phyloP scores from a whole-genome alignment of 2,329 filamentous ascomycete genomes.

The Fonsecaea pedrosoi region DNA sequence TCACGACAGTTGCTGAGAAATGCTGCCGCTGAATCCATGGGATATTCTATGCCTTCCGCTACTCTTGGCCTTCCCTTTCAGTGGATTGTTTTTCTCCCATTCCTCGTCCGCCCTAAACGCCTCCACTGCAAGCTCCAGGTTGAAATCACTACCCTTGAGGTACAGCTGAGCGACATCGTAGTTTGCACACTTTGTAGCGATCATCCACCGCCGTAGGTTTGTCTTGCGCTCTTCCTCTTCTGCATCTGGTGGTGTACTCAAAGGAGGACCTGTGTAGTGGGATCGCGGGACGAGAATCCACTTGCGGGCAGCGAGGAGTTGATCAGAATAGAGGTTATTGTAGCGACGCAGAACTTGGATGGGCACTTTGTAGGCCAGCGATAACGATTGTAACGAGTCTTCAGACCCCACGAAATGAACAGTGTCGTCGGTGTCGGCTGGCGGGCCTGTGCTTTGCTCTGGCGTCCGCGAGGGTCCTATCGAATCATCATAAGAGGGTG shows the following conservation, averaged over 20 bases:
- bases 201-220: slow-evolving; percentile 78
- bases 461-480: slow-evolving; percentile 12
- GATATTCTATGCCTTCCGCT: slow-evolving; percentile 2
- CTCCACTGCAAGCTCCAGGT: slow-evolving; percentile 69
- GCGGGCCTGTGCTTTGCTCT: slow-evolving; percentile 17
- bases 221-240: slow-evolving; percentile 77
- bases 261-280: slow-evolving; percentile 65
- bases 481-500: slow-evolving; percentile 31
- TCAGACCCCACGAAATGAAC: slow-evolving; percentile 76
- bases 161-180: slow-evolving; percentile 77
- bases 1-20: slow-evolving; percentile 36
- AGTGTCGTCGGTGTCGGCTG: slow-evolving; percentile 57
- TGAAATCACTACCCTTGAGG: slow-evolving; percentile 68
- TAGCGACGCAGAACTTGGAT: slow-evolving; percentile 65
- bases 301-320: slow-evolving; percentile 71
- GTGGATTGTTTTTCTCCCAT: slow-evolving; percentile 75
- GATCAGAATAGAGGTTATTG: slow-evolving; percentile 75
- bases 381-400: slow-evolving; percentile 73
- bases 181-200: slow-evolving; percentile 68
- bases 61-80: slow-evolving; percentile 53
- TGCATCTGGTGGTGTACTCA: slow-evolving; percentile 39
- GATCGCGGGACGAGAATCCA: slow-evolving; percentile 75
- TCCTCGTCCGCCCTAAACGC: slow-evolving; percentile 73
- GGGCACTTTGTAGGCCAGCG: slow-evolving; percentile 74
- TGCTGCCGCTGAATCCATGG: slow-evolving; percentile 26